These are phyloP conservation scores for Grosmannia serpens DNA, from an alignment of 2,329 filamentous ascomycete species.

Conservation along the genomic window DNA sequence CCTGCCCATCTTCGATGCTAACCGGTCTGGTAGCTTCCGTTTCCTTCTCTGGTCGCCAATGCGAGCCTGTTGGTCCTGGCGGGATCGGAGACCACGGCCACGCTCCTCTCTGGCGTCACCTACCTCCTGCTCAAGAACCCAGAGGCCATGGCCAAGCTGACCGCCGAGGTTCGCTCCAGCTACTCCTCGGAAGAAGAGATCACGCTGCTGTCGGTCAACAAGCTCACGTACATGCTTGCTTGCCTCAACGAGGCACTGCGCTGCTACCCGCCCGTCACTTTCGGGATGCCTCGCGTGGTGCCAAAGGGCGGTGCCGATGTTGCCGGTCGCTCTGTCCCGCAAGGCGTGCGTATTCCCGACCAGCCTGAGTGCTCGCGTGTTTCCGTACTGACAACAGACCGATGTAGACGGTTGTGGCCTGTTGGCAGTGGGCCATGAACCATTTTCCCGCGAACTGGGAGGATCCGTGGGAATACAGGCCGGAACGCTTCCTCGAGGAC, in stretches of 20 bases:
- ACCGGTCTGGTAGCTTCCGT: background rate
- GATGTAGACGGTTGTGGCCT: background rate
- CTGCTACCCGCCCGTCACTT: constrained; percentile 8
- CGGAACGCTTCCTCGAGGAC: constrained; percentile 21
- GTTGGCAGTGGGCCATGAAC: constrained; percentile 16
- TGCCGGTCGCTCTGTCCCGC: constrained; percentile 21
- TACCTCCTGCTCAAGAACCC: constrained; percentile 19
- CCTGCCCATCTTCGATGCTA: background rate
- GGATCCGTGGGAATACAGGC: constrained; percentile 14
- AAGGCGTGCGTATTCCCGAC: background rate
- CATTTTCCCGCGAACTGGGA: constrained; percentile 29
- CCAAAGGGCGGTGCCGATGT: constrained; percentile 17
- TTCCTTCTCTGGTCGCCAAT: background rate
- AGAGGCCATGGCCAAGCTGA: constrained; percentile 12
- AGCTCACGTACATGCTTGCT: constrained; percentile 10
- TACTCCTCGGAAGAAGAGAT: constrained; percentile 19
- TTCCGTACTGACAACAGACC: background rate
- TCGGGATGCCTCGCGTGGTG: constrained; percentile 4
- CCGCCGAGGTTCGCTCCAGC: constrained; percentile 16
- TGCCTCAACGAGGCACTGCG: constrained; percentile 11
- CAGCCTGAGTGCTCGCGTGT: background rate
- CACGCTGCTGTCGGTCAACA: constrained; percentile 3
- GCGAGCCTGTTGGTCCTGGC: constrained; percentile 17
- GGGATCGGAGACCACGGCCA: constrained; percentile 36
- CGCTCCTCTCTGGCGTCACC: constrained; percentile 20